Base-by-base conservation (phyloP, 83 land plant species). In the Picea engelmannii region DNA sequence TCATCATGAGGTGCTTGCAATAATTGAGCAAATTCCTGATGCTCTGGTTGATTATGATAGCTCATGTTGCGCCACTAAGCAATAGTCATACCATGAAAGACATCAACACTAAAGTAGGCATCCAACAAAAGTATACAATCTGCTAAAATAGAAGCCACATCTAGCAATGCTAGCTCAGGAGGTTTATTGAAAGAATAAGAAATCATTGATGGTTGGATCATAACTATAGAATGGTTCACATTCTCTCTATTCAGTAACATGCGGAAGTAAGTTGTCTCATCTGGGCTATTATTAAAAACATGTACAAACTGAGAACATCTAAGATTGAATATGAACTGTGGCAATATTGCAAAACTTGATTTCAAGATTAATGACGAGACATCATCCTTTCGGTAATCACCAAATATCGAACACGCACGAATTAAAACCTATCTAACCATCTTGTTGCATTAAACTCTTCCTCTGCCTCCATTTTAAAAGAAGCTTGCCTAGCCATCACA, bases 31-130 rank as follows among this genome's bases (percentile, higher is more conserved):
- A n/a, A n/a, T n/a, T n/a, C n/a, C n/a, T n/a, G n/a, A n/a, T n/a
- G n/a, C n/a, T n/a, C n/a, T n/a, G n/a, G n/a, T n/a, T n/a, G n/a
- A n/a, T n/a, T n/a, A n/a, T n/a, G 99, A 79, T 98, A 97, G 42
- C 98, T 98, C 89, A 92, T 90, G 71, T 94, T 97, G 75, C 99
- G 94, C 99, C 99, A 97, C 98, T n/a, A n/a, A n/a, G n/a, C n/a
- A n/a, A n/a, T n/a, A n/a, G n/a, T n/a, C n/a, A n/a, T n/a, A n/a
- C n/a, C 99, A 87, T 96, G 99, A 75, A 98, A 98, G 15, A 96
- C 82, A 80, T 96, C 99, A 75, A 96, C 90, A 86, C 98, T 95
- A 79, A 98, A 98, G 85, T 96, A 98, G 4, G 99, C 92, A 92
- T 98, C 99, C 38, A 98, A 82, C 76, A 96, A 81, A 38, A 98